A percentile compares a stretch with the other conserved stretches of the same genome.
phyloP scores from a whole-genome alignment of 768 basidiomycete species.

The Suillus occidentalis region DNA sequence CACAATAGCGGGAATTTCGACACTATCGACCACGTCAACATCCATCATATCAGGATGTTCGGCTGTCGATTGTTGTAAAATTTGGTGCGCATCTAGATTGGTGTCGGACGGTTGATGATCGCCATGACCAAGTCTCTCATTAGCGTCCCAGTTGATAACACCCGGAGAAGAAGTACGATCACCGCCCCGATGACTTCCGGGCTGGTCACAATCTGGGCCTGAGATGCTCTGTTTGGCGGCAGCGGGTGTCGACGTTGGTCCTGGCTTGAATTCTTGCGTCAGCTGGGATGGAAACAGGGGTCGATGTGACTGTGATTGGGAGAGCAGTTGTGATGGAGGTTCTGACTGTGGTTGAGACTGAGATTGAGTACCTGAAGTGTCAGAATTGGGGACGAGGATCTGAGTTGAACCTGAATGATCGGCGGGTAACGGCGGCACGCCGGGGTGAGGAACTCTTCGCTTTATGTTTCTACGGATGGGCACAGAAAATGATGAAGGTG shows the following conservation, averaged over 20 bases:
- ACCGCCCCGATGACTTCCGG: background rate
- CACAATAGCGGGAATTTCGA: constrained; percentile 5
- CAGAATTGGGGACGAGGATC: constrained; percentile 58
- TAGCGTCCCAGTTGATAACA: background rate
- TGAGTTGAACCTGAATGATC: constrained; percentile 37
- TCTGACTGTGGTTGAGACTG: constrained; percentile 35
- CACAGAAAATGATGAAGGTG: constrained; percentile 12
- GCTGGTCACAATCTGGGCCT: background rate
- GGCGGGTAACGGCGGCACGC: constrained; percentile 32
- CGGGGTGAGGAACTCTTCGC: constrained; percentile 50
- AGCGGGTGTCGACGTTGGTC: constrained; percentile 20
- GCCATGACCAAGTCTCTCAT: background rate
- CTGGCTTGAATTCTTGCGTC: constrained; percentile 21
- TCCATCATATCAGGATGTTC: background rate
- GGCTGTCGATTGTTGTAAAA: background rate
- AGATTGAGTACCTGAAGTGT: constrained; percentile 42
- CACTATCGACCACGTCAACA: constrained; percentile 7
- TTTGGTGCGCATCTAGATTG: background rate
- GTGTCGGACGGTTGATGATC: background rate
- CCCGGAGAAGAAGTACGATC: background rate
- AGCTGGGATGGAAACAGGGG: constrained; percentile 20
- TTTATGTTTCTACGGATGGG: constrained; percentile 29
- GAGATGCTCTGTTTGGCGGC: background rate
- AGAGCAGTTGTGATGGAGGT: constrained; percentile 13
- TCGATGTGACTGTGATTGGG: constrained; percentile 11